phyloP scores from a whole-genome alignment of 352 stramenopile genomes.

The Hyaloperonospora brassicae region DNA sequence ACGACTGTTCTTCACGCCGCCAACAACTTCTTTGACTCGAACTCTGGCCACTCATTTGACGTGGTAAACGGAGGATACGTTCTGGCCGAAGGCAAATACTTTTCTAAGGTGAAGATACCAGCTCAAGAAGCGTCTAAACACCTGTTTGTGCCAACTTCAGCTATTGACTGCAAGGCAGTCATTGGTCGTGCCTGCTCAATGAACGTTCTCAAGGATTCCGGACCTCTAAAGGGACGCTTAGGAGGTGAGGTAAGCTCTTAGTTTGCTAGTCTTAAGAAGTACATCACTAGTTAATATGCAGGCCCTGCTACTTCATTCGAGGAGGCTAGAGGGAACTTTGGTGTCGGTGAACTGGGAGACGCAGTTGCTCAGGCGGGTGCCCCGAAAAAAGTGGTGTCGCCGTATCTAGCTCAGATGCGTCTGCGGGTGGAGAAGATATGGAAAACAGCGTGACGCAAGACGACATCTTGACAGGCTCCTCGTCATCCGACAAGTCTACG shows the following conservation, averaged over 20 bases:
- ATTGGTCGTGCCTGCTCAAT: slow-evolving; percentile 11
- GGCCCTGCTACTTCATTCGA: not conserved
- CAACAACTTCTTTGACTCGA: slow-evolving; percentile 24
- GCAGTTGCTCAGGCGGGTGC: no score
- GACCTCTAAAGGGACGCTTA: not conserved
- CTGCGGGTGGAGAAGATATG: no score
- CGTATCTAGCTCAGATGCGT: no score
- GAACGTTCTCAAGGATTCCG: slow-evolving; percentile 10
- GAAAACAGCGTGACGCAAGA: no score
- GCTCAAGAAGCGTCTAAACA: not conserved
- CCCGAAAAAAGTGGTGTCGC: no score
- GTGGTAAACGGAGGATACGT: slow-evolving; percentile 12
- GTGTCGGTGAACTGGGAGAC: not conserved
- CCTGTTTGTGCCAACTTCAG: slow-evolving; percentile 9
- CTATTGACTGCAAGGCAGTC: slow-evolving; percentile 7
- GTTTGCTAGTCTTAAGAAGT: slow-evolving; percentile 1
- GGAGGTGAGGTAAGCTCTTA: slow-evolving; percentile 1
- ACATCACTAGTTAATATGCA: not conserved
- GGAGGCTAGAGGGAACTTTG: slow-evolving; percentile 3
- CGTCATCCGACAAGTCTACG: no score
- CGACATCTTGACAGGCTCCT: no score
- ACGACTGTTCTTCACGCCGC: slow-evolving; percentile 16
- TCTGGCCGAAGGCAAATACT: slow-evolving; percentile 27
- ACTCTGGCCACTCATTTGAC: slow-evolving; percentile 20
- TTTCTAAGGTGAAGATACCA: slow-evolving; percentile 8